phyloP scores from a whole-genome alignment of 169 alveolate species.

The Plasmodium relictum region DNA sequence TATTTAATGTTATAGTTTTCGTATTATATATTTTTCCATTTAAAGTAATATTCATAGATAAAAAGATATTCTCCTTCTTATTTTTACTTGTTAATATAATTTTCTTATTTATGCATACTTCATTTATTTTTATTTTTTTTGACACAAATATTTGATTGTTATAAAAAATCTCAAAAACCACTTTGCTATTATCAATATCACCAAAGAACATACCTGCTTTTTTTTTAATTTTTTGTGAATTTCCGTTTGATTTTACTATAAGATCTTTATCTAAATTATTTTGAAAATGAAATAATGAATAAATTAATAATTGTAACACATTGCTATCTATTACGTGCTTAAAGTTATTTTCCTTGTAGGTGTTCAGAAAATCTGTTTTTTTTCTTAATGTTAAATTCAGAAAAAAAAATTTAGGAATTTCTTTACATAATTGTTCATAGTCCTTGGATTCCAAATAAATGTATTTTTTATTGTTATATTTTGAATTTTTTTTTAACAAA shows the following conservation, averaged over 20 bases:
- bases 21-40: constrained; percentile 53
- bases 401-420: constrained; percentile 34
- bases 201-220: constrained; percentile 52
- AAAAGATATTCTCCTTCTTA: constrained; percentile 33
- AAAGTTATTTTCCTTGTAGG: constrained; percentile 25
- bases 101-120: constrained; percentile 59
- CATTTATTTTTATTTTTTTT: constrained; percentile 39
- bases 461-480: constrained; percentile 7
- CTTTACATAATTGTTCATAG: constrained; percentile 37
- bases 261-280: constrained; percentile 47
- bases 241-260: constrained; percentile 25
- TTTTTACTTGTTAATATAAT: constrained; percentile 45
- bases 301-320: constrained; percentile 38
- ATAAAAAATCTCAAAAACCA: constrained; percentile 12
- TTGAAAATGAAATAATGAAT: constrained; percentile 43
- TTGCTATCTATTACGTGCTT: constrained; percentile 56
- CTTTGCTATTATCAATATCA: constrained; percentile 22
- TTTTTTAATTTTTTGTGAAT: constrained; percentile 25
- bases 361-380: constrained; percentile 16
- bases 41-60: constrained; percentile 47
- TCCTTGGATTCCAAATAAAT: constrained; percentile 27
- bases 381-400: constrained; percentile 17
- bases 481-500: constrained; percentile 15
- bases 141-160: constrained; percentile 32
- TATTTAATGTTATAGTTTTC: constrained; percentile 34